These are phyloP conservation scores for Malassezia caprae DNA, from an alignment of 1,284 basidiomycete species.

Conservation along the genomic window DNA sequence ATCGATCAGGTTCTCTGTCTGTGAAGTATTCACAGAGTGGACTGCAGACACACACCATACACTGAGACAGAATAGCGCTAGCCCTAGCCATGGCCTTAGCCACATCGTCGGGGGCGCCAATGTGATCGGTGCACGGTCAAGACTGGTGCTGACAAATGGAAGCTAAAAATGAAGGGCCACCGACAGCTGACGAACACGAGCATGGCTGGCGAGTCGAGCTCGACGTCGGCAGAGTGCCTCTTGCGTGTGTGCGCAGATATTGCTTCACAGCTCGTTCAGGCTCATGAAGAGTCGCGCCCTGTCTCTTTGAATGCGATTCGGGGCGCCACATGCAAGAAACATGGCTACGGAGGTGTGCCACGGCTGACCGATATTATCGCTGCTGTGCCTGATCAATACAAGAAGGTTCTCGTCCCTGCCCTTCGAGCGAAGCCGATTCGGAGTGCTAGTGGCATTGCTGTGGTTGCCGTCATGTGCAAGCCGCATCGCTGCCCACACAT, in stretches of 20 bases:
- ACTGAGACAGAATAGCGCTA: neutral
- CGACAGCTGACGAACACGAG: neutral
- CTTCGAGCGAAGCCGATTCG: conserved; percentile 87
- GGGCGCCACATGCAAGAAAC: conserved; percentile 77
- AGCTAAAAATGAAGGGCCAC: neutral
- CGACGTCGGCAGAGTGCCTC: conserved; percentile 69
- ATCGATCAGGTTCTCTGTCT: conserved; percentile 61
- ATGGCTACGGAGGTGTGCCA: conserved; percentile 73
- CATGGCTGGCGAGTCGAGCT: conserved; percentile 15
- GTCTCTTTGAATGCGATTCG: conserved; percentile 83
- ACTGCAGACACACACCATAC: neutral
- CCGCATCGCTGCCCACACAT: conserved; percentile 99
- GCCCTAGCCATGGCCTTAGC: neutral
- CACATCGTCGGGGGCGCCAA: neutral
- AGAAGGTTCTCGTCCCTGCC: conserved; percentile 78
- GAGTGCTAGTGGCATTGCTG: conserved; percentile 95
- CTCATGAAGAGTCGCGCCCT: conserved; percentile 58
- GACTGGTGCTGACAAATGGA: neutral
- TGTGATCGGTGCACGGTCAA: neutral
- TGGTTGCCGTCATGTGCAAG: conserved; percentile 99
- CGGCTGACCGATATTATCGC: conserved; percentile 94
- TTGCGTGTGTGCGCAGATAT: conserved; percentile 88
- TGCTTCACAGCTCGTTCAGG: conserved; percentile 81
- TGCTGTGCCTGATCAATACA: conserved; percentile 93
- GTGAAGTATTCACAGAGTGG: neutral